These are phyloP conservation scores for Gillenia trifoliata DNA, from an alignment of 306 rosid genomes.

Conservation along the genomic window DNA sequence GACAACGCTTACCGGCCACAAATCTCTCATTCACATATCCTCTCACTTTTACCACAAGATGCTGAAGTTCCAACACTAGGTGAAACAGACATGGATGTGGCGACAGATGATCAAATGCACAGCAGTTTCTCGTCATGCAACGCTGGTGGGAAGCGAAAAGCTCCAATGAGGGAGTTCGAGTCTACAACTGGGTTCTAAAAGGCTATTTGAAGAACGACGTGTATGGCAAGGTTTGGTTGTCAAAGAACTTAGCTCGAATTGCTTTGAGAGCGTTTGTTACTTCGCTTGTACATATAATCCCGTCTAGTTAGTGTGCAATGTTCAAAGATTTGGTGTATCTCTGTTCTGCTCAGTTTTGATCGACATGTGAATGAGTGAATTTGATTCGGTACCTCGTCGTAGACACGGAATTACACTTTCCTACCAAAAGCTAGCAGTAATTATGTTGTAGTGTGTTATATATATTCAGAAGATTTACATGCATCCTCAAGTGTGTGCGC, in stretches of 20 bases:
- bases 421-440: neutral
- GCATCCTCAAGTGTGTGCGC: neutral
- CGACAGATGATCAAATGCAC: neutral
- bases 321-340: slow-evolving; percentile 3
- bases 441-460: neutral
- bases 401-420: neutral
- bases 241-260: neutral
- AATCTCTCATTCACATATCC: neutral
- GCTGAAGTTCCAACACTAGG: slow-evolving; percentile 42
- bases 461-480: neutral
- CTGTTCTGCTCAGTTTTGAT: slow-evolving; percentile 28
- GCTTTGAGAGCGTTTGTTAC: neutral
- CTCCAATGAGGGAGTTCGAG: slow-evolving; percentile 30
- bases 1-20: slow-evolving; percentile 1
- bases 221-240: neutral
- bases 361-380: slow-evolving; percentile 16
- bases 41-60: slow-evolving; percentile 10
- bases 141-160: slow-evolving; percentile 20
- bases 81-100: neutral
- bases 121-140: slow-evolving; percentile 2
- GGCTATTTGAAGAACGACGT: neutral
- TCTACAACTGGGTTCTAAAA: slow-evolving; percentile 14
- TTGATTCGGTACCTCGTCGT: neutral
- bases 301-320: slow-evolving; percentile 15
- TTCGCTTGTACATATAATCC: slow-evolving; percentile 4